Base-by-base conservation (phyloP, 805 yeast species). In the Pichia thaimueangensis region DNA sequence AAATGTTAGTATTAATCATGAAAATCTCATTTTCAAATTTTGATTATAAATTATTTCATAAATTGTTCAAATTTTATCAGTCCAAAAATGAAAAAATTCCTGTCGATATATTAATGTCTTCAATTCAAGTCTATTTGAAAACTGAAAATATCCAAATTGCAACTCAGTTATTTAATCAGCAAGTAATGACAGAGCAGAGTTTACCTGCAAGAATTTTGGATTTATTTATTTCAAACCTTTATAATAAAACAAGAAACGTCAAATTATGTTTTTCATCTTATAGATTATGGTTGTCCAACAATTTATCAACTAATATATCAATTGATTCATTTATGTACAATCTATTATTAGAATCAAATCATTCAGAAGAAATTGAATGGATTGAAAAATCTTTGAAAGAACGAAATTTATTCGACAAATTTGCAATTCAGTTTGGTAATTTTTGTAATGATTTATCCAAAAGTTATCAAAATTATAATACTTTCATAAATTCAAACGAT, bases 111-210 rank as follows among this genome's bases (percentile, higher is more conserved):
- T 42, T 59, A 21, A 41, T 35, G 12, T 32, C 39, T 19, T 60
- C 65, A 5, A 44, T 59, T 31, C 48, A 49, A 30, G 52, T 55
- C 11, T 57, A 56, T 45, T 29, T 59, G 5, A 47, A 52, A 30
- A 47, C 56, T 7, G 60, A 53, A 28, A 54, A 56, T 36, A 47
- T 58, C 12, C 46, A 47, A 23, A 45, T 50, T 43, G 63, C 65
- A 7, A 48, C 49, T 3, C 59, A 56, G 46, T 35, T 60, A 9
- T 60, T 59, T 40, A 56, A 54, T 30, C 60, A 54, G 37, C 48
- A 54, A n/a, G 59, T 58, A 2, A 45, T 56, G 51, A 37, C 60
- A 3, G 47, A 50, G 6, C 32, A 30, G 5, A 23, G 28, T 15
- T 37, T 54, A 20, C 50, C 57, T 1, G 32, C 45, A 11, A 42